Conservation (phyloP, 169 alveolate species). For the Babesia ovata region DNA sequence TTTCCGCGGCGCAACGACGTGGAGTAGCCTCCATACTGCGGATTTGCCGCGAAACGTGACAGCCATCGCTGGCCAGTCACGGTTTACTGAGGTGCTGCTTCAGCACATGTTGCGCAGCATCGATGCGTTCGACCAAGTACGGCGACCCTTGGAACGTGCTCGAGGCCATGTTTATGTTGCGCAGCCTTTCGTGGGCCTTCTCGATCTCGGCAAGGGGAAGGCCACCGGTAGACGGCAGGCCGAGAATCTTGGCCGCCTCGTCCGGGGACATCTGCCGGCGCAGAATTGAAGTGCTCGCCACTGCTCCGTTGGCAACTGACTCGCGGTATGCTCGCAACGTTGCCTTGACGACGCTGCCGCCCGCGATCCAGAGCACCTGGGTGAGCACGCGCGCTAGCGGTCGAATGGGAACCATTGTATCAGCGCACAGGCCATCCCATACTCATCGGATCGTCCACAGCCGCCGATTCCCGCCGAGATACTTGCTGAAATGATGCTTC, state of each 20-base stretch:
- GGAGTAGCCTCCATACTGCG: slow-evolving; percentile 10
- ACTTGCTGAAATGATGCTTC: background rate
- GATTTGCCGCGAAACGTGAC: background rate
- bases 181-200: slow-evolving; percentile 55
- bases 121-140: slow-evolving; percentile 61
- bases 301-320: slow-evolving; percentile 29
- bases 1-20: slow-evolving; percentile 19
- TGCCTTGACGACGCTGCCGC: slow-evolving; percentile 67
- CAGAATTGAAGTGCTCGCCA: slow-evolving; percentile 5
- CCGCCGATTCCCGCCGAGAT: too few relatives aligned
- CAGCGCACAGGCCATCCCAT: slow-evolving; percentile 8
- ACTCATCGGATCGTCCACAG: background rate
- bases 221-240: slow-evolving; percentile 19
- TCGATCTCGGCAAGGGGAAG: slow-evolving; percentile 30
- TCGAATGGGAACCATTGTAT: slow-evolving; percentile 58
- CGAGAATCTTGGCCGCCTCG: slow-evolving; percentile 70
- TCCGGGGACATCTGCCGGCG: slow-evolving; percentile 58
- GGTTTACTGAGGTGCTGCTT: slow-evolving; percentile 25
- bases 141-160: slow-evolving; percentile 63
- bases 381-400: slow-evolving; percentile 68
- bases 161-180: slow-evolving; percentile 53
- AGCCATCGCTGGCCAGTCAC: background rate
- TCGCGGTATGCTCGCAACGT: slow-evolving; percentile 50
- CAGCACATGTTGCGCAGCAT: slow-evolving; percentile 54
- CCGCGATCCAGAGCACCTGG: slow-evolving; percentile 62